Conservation (phyloP, 805 yeast species). For the Saccharomycopsis sp. region DNA sequence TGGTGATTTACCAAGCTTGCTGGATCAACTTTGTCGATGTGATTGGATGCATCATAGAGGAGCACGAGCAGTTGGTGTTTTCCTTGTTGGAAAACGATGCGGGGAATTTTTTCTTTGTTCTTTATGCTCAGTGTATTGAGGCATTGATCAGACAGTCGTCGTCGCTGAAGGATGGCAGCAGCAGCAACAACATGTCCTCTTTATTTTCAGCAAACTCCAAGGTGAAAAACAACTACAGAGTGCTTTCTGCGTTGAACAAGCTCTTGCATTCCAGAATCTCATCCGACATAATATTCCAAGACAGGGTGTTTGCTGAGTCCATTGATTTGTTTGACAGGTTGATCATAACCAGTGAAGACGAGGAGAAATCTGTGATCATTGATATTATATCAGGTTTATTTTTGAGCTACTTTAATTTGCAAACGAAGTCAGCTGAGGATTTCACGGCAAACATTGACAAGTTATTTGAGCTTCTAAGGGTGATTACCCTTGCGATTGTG, state of each 20-base stretch:
- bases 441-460: conserved; percentile 59
- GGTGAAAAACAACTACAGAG: conserved; percentile 25
- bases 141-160: conserved; percentile 44
- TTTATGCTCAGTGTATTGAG: conserved; percentile 80
- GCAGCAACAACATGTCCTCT: not conserved
- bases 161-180: too few relatives aligned
- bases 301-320: conserved; percentile 63
- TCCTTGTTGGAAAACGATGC: conserved; percentile 47
- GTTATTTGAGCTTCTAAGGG: conserved; percentile 69
- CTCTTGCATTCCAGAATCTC: conserved; percentile 50
- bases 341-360: conserved; percentile 44
- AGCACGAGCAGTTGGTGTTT: conserved; percentile 36
- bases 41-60: conserved; percentile 53
- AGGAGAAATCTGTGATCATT: conserved; percentile 40
- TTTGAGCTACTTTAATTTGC: conserved; percentile 31
- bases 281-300: conserved; percentile 52
- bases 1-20: conserved; percentile 38
- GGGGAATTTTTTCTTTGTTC: conserved; percentile 61
- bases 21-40: conserved; percentile 80
- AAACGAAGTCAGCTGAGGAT: conserved; percentile 30
- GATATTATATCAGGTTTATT: conserved; percentile 54
- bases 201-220: conserved; percentile 21
- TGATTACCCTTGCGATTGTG: conserved; percentile 55
- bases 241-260: conserved; percentile 43
- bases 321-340: conserved; percentile 69